These are phyloP conservation scores for Wickerhamomyces kurtzmanii DNA, from an alignment of 805 yeast genomes.

Conservation along the genomic window DNA sequence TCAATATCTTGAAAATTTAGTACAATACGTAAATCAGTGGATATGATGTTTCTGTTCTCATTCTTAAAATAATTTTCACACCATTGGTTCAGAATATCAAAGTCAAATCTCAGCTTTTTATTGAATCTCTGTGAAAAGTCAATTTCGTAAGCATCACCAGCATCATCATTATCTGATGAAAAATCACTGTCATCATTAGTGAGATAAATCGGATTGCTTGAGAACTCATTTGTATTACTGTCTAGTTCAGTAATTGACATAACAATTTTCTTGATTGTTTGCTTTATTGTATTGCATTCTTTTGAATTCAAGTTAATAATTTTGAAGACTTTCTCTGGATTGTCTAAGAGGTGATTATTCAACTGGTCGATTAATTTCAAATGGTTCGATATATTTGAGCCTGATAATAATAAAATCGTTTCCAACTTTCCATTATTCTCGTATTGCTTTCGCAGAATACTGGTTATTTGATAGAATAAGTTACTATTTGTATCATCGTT, in stretches of 20 bases:
- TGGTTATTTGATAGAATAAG: constrained; percentile 6
- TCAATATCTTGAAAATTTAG: constrained; percentile 16
- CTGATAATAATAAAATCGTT: constrained; percentile 10
- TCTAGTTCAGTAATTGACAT: constrained; percentile 2
- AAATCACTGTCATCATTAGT: constrained; percentile 2
- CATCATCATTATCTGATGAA: constrained; percentile 10
- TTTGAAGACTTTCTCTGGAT: constrained; percentile 4
- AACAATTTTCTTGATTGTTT: constrained; percentile 12
- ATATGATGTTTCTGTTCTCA: constrained; percentile 1
- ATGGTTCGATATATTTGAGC: constrained; percentile 13
- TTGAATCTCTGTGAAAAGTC: constrained; percentile 4
- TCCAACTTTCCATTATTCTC: constrained; percentile 4
- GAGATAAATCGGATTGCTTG: no score
- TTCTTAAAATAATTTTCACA: constrained; percentile 5
- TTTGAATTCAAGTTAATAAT: constrained; percentile 12
- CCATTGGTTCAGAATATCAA: constrained; percentile 17
- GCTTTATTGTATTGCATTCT: constrained; percentile 16
- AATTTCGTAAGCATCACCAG: constrained; percentile 2
- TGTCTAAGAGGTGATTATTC: constrained; percentile 3
- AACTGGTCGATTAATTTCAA: constrained; percentile 8
- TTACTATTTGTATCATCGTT: constrained; percentile 8
- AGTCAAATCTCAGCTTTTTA: constrained; percentile 13
- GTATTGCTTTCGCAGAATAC: constrained; percentile 4
- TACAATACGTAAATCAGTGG: constrained; percentile 9
- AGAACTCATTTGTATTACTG: no score